A percentile compares a stretch with the other conserved stretches of the same genome.
Conservation (phyloP, 495 filamentous ascomycete species). For the Tuber magnatum region DNA sequence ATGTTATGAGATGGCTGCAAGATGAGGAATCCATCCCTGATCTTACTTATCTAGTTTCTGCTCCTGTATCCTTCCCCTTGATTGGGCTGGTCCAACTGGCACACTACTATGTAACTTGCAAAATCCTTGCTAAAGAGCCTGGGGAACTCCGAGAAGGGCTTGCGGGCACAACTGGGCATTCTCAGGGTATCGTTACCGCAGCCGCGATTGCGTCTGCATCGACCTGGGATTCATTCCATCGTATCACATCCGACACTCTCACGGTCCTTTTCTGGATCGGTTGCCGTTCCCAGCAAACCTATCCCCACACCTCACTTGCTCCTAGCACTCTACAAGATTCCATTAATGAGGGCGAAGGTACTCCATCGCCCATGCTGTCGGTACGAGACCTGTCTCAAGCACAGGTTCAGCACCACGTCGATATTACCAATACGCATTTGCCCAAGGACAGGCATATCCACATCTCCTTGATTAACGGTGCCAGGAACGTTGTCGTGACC, state of each 20-base stretch:
- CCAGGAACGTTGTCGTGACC: conserved; percentile 92
- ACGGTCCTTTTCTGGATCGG: conserved; percentile 99
- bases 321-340: conserved; percentile 90
- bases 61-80: conserved; percentile 91
- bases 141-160: conserved; percentile 75
- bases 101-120: conserved; percentile 89
- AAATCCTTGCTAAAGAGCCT: conserved; percentile 75
- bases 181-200: conserved; percentile 88
- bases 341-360: conserved; percentile 84
- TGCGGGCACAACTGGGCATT: conserved; percentile 88
- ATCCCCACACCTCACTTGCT: conserved; percentile 87
- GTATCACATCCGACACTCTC: conserved; percentile 66
- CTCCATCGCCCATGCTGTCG: conserved; percentile 93
- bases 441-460: conserved; percentile 85
- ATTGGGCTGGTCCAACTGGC: conserved; percentile 93
- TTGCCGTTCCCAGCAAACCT: conserved; percentile 94
- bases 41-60: conserved; percentile 90
- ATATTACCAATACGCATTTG: conserved; percentile 91
- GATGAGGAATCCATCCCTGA: conserved; percentile 82
- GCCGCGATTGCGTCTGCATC: conserved; percentile 83
- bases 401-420: conserved; percentile 86
- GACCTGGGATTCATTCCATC: conserved; percentile 81
- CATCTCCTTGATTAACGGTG: conserved; percentile 93
- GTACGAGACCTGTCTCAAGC: conserved; percentile 81
- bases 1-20: conserved; percentile 87